Percentiles rank a stretch among this genome's conserved stretches.
These are phyloP conservation scores for Closterium sp. DNA, from an alignment of 139 green algal genomes.

Conservation along the genomic window DNA sequence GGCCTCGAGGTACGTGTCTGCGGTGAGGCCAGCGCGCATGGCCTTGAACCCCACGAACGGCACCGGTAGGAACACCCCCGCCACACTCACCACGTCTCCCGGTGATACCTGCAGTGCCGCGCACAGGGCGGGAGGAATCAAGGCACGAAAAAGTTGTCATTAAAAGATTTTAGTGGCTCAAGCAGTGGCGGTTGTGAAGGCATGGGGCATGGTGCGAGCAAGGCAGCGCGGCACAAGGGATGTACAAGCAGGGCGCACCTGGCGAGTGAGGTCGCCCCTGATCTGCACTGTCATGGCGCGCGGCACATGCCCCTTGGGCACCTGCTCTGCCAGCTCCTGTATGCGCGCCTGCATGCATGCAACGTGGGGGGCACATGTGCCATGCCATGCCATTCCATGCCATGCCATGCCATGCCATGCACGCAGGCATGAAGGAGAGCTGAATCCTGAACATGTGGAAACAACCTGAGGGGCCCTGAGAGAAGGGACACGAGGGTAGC, in stretches of 20 bases:
- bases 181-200: too few species aligned
- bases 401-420: neutral
- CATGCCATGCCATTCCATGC: neutral
- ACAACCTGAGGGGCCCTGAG: neutral
- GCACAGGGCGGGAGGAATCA: neutral
- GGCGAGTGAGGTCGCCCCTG: constrained; percentile 79
- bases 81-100: constrained; percentile 79
- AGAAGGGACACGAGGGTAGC: neutral
- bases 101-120: constrained; percentile 50
- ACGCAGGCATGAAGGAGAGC: neutral
- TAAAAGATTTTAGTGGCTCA: too few species aligned
- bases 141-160: too few species aligned
- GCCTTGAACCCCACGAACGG: constrained; percentile 79
- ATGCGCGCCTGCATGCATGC: constrained; percentile 41
- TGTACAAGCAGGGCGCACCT: constrained; percentile 47
- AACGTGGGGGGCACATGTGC: neutral
- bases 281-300: constrained; percentile 86
- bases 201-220: too few species aligned
- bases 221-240: neutral
- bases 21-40: constrained; percentile 77
- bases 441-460: neutral
- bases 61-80: constrained; percentile 90
- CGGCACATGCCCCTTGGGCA: constrained; percentile 90
- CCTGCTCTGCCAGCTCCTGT: constrained; percentile 67
- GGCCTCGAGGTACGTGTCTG: constrained; percentile 88